Percentiles rank a stretch among this genome's conserved stretches.
Conservation (phyloP, 2,329 filamentous ascomycete species). For the Didymella keratinophila region DNA sequence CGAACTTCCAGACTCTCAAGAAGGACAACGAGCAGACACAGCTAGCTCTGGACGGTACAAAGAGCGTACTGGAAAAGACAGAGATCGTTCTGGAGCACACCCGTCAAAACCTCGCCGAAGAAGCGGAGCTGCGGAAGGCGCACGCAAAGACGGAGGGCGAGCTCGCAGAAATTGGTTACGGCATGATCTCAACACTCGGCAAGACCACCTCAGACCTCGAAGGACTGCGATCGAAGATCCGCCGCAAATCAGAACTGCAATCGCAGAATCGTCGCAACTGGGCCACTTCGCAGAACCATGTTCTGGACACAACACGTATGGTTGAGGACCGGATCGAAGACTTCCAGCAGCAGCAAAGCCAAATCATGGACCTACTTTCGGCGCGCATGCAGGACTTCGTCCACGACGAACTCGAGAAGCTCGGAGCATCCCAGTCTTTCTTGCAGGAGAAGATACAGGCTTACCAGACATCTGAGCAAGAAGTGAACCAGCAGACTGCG, state of each 20-base stretch:
- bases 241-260: constrained; percentile 84
- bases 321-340: constrained; percentile 78
- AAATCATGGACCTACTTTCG: constrained; percentile 72
- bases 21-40: constrained; percentile 86
- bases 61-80: constrained; percentile 83
- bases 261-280: constrained; percentile 79
- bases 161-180: constrained; percentile 74
- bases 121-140: constrained; percentile 79
- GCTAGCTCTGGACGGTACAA: constrained; percentile 76
- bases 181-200: constrained; percentile 79
- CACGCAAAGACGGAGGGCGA: constrained; percentile 85
- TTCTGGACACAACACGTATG: constrained; percentile 76
- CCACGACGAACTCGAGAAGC: constrained; percentile 73
- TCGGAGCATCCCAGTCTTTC: constrained; percentile 74
- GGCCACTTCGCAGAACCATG: constrained; percentile 77
- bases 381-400: constrained; percentile 80
- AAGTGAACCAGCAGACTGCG: constrained; percentile 72
- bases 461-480: constrained; percentile 72
- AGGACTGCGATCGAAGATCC: constrained; percentile 84
- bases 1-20: constrained; percentile 85
- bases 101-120: constrained; percentile 77
- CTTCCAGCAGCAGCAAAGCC: constrained; percentile 76
- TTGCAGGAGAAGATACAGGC: constrained; percentile 72
- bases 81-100: constrained; percentile 84
- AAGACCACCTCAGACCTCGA: constrained; percentile 82